Evolutionary conservation across 2,329 filamentous ascomycete genomes (phyloP).

Genomic region (Monilinia vaccinii-corymbosi): DNA sequence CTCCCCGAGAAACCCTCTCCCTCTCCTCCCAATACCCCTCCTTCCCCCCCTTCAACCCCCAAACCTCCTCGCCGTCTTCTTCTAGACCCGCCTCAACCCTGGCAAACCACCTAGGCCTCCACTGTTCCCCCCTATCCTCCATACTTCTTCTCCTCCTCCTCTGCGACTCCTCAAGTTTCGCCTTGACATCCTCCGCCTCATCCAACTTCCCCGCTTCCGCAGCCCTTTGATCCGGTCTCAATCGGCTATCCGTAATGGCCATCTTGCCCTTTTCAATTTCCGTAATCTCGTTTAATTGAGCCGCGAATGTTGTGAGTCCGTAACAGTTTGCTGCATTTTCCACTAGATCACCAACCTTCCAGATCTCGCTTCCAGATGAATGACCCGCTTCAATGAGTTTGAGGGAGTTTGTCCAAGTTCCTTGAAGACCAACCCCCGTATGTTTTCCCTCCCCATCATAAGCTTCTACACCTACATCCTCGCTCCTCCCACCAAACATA

Average conservation of each 20-base stretch:
- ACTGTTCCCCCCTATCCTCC: slow-evolving; percentile 64
- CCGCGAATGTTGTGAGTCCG: slow-evolving; percentile 81
- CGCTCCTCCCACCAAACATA: slow-evolving; percentile 91
- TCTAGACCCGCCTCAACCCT: slow-evolving; percentile 50
- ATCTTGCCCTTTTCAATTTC: slow-evolving; percentile 64
- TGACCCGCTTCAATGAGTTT: slow-evolving; percentile 55
- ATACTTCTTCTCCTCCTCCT: slow-evolving; percentile 62
- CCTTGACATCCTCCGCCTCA: slow-evolving; percentile 74
- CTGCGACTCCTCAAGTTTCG: slow-evolving; percentile 77
- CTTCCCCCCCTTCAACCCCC: slow-evolving; percentile 70
- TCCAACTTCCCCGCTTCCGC: slow-evolving; percentile 77
- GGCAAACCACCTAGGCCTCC: slow-evolving; percentile 78
- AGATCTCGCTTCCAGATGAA: slow-evolving; percentile 58
- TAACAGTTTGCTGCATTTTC: slow-evolving; percentile 73
- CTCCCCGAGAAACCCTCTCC: slow-evolving; percentile 31
- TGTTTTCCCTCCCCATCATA: slow-evolving; percentile 57
- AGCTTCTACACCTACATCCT: slow-evolving; percentile 75
- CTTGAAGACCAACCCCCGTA: slow-evolving; percentile 59
- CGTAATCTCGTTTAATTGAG: slow-evolving; percentile 80
- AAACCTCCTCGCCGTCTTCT: slow-evolving; percentile 58
- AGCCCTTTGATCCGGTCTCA: slow-evolving; percentile 80
- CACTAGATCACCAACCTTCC: slow-evolving; percentile 70
- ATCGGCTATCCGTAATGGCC: slow-evolving; percentile 71
- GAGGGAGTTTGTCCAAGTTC: slow-evolving; percentile 77
- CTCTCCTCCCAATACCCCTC: slow-evolving; percentile 94